Percentiles rank a stretch among this genome's conserved stretches.
Conservation (phyloP, 2,329 filamentous ascomycete genomes). For the Xylaria sp. region DNA sequence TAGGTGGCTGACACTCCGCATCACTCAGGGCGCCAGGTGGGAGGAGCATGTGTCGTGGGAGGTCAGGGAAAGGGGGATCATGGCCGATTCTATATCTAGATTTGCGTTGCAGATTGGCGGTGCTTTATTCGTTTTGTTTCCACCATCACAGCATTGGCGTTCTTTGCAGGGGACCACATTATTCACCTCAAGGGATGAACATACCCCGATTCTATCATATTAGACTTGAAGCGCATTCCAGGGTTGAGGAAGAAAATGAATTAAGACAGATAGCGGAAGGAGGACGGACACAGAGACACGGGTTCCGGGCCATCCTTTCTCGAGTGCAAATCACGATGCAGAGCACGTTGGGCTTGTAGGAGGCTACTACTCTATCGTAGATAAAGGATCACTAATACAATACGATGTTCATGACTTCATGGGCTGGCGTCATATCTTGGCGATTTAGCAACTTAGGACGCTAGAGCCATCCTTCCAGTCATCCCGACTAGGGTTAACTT, state of each 20-base stretch:
- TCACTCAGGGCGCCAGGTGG: not conserved
- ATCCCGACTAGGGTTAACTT: not conserved
- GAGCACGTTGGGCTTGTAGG: not conserved
- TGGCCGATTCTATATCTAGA: slow-evolving; percentile 32
- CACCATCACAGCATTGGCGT: slow-evolving; percentile 38
- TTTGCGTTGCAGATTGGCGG: slow-evolving; percentile 29
- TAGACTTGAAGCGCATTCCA: slow-evolving; percentile 23
- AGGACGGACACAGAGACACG: slow-evolving; percentile 1
- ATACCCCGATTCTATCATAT: slow-evolving; percentile 19
- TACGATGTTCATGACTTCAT: slow-evolving; percentile 8
- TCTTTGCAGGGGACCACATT: slow-evolving; percentile 25
- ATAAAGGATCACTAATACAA: slow-evolving; percentile 21
- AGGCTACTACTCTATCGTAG: slow-evolving; percentile 15
- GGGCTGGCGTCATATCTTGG: not conserved
- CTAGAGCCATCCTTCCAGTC: not conserved
- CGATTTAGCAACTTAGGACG: not conserved
- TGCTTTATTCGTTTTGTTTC: slow-evolving; percentile 22
- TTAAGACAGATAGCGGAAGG: not conserved
- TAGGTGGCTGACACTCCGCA: slow-evolving; percentile 21
- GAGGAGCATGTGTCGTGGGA: slow-evolving; percentile 16
- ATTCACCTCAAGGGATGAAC: slow-evolving; percentile 22
- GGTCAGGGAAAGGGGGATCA: slow-evolving; percentile 6
- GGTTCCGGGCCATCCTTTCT: not conserved
- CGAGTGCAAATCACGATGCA: slow-evolving; percentile 10
- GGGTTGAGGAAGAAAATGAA: slow-evolving; percentile 9